Evolutionary conservation across 768 basidiomycete species (phyloP), one percentile per base, ranked within the genome.

Genomic region (Hemileccinum impolitum): DNA sequence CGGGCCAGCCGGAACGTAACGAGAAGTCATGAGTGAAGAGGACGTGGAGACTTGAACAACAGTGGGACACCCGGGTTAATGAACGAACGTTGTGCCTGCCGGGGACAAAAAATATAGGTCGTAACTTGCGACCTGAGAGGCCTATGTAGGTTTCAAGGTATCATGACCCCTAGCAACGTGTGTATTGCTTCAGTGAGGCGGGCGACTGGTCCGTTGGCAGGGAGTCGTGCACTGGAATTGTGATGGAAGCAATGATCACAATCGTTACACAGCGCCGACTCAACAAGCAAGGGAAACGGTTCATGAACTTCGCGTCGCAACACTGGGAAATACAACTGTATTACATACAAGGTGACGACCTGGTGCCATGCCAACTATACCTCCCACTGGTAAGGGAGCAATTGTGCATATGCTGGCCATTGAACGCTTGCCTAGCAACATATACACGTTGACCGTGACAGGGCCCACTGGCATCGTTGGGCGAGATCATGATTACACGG

Each of bases 111-210:
- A 21, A 9, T 30, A 30, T 30, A 30, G 4, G 4, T 30, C 9
- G 28, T 30, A 12, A 28, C 21, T 15, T 28, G 6, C 21, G 6
- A 37, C 8, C 39, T n/a, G 23, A 23, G 23, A 23, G 23, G 6
- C 23, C 23, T 23, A 23, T 23, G 23, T 23, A 23, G 23, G 23
- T 23, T 23, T 23, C 23, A 23, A 23, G 23, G 23, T 23, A 23
- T 23, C 23, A 23, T 40, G 18, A 43, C 34, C 47, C 56, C 36
- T 64, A 45, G 48, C 61, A 47, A 60, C 58, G 25, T 13, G 13
- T 43, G 37, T 18, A 52, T 30, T 37, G 47, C 56, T 47, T 44
- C 37, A 12, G 37, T 17, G 35, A 14, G 13, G 34, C 26, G 34
- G 8, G 18, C 39, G 11, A 9, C 28, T 9, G 28, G 7, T 2